Conservation (phyloP, 2,329 filamentous ascomycete species). For the Paecilomyces sp. region DNA sequence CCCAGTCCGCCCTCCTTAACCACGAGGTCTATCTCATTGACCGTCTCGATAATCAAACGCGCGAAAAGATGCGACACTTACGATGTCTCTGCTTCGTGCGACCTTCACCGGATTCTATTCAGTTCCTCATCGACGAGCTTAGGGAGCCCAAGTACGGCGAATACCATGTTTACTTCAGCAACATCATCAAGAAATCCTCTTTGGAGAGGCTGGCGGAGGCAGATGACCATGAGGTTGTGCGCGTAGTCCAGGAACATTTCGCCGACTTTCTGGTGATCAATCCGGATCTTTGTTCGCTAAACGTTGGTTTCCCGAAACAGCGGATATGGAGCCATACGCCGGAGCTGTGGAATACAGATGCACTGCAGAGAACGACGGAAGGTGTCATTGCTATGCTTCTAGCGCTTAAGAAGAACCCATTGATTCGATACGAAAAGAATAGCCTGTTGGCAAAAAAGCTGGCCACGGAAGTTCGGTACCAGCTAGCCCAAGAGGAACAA, state of each 20-base stretch:
- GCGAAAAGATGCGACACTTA: constrained; percentile 97
- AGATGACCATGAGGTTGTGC: constrained; percentile 95
- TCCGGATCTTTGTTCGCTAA: constrained; percentile 80
- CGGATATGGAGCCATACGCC: constrained; percentile 74
- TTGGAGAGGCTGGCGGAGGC: constrained; percentile 91
- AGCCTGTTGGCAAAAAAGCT: constrained; percentile 87
- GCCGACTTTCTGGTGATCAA: constrained; percentile 95
- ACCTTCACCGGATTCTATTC: constrained; percentile 85
- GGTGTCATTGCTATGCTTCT: constrained; percentile 77
- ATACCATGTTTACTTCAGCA: constrained; percentile 96
- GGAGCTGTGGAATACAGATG: constrained; percentile 86
- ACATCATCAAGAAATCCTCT: constrained; percentile 93
- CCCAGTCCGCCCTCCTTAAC: constrained; percentile 87
- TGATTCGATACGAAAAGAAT: constrained; percentile 89
- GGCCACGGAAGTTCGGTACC: constrained; percentile 84
- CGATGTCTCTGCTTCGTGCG: constrained; percentile 89
- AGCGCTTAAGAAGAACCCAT: constrained; percentile 89
- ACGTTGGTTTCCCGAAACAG: constrained; percentile 63
- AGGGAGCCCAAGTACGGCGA: constrained; percentile 96
- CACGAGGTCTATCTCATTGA: constrained; percentile 98
- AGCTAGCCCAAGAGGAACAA: constrained; percentile 91
- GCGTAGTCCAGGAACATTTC: constrained; percentile 89
- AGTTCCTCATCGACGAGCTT: constrained; percentile 89
- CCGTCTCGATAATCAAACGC: constrained; percentile 77
- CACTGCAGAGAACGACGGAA: constrained; percentile 78